Evolutionary conservation across 2,329 filamentous ascomycete species (phyloP), one percentile per base, ranked within the genome.

Genomic region (Fusarium austroafricanum): DNA sequence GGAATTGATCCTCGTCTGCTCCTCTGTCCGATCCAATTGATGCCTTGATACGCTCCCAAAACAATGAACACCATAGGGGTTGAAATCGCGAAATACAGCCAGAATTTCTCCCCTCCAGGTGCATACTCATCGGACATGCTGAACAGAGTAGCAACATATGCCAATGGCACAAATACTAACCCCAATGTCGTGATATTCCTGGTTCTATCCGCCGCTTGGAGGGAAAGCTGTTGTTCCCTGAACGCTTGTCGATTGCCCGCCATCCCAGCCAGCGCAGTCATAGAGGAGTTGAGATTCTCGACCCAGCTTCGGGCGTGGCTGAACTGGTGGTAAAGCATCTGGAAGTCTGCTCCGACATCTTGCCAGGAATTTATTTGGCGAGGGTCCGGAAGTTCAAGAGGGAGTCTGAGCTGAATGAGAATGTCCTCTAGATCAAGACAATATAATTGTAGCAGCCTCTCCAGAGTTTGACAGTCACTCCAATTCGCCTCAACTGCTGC

Each of bases 401-500:
- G 52, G 20, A 55, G 6, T 10, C 23, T 33, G 9, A 55, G 26
- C 8, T 55, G 52, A 8, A 35, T 17, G 5, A 55, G 52, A 6
- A 31, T 39, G 12, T 39, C 14, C 10, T 55, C 52, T 26, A 55
- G 18, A 9, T 55, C 52, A 2, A 29, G 23, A n/a, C 52, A 55
- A 18, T 46, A n/a, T 33, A 31, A 21, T 5, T 46, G 40, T 9
- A 55, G 33, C 6, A 42, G n/a, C 37, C 28, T 47, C 33, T 55
- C 52, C 26, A 55, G 8, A 17, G 52, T 47, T 14, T 55, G 42
- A 7, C 52, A 55, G 12, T 35, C 35, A 17, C 52, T 55, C 52
- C 42, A 55, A 15, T 40, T 55, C 29, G 42, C 33, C 15, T 55
- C 52, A 6, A 49, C 52, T 9, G 43, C n/a, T 47, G 52, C 52